Conservation (phyloP, 208 protist genomes). For the Leishmania mexicana region DNA sequence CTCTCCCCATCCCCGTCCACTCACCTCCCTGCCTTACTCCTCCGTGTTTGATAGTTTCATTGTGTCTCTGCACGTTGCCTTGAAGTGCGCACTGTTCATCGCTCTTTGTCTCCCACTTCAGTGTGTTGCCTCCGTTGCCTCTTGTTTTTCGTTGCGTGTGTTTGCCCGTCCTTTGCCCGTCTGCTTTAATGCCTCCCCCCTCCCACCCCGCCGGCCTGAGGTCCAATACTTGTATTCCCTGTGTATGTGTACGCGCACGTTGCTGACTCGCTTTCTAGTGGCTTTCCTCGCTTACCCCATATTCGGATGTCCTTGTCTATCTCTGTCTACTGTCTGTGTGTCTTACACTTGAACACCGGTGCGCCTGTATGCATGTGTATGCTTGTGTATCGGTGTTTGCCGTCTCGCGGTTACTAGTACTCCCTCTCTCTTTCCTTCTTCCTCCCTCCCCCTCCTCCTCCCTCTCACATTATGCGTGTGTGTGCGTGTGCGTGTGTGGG, state of each 20-base stretch:
- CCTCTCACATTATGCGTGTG: neutral
- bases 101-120: neutral
- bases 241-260: neutral
- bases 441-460: no score
- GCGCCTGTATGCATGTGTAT: neutral
- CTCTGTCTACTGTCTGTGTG: neutral
- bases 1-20: no score
- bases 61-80: neutral
- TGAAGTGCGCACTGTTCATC: neutral
- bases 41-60: no score
- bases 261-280: neutral
- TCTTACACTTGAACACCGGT: neutral
- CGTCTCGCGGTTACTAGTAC: neutral
- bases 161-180: neutral
- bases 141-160: neutral
- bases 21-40: no score
- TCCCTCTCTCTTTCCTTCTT: neutral
- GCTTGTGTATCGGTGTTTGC: neutral
- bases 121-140: neutral
- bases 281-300: neutral
- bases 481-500: neutral
- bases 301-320: neutral
- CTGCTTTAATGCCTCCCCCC: neutral
- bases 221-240: neutral
- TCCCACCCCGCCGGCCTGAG: neutral